phyloP scores from a whole-genome alignment of 345 rosid species.

The Populus tremula region DNA sequence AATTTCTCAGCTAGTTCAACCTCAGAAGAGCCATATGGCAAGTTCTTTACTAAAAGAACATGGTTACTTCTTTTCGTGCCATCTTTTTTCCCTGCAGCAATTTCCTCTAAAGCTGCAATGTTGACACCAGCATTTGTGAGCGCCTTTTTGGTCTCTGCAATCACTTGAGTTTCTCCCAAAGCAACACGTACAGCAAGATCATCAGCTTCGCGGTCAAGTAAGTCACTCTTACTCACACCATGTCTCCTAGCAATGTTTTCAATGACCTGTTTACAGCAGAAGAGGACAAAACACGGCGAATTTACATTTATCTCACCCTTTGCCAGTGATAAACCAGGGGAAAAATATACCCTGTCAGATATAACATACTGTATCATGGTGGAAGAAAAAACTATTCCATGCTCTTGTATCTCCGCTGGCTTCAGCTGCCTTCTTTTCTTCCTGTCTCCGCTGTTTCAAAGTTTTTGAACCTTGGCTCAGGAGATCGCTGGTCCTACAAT shows the following conservation, averaged over 20 bases:
- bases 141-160: constrained; percentile 85
- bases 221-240: constrained; percentile 87
- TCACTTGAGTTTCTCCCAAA: constrained; percentile 92
- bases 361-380: constrained; percentile 71
- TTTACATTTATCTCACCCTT: no score
- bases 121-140: constrained; percentile 79
- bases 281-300: not conserved
- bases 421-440: constrained; percentile 84
- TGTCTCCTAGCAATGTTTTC: constrained; percentile 79
- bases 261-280: constrained; percentile 45
- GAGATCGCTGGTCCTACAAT: constrained; percentile 32
- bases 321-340: no score
- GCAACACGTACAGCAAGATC: constrained; percentile 97
- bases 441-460: constrained; percentile 74
- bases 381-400: constrained; percentile 96
- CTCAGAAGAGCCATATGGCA: constrained; percentile 88
- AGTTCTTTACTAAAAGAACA: constrained; percentile 78
- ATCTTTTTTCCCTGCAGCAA: constrained; percentile 56
- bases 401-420: constrained; percentile 81
- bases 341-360: not conserved
- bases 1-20: constrained; percentile 77
- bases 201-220: constrained; percentile 82
- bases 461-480: constrained; percentile 47
- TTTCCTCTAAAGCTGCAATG: constrained; percentile 61
- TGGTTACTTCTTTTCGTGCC: constrained; percentile 76